A percentile compares a stretch with the other conserved stretches of the same genome.
Evolutionary conservation across 192 early-diverging fungal species (phyloP).

Genomic region (Coemansia sp.): DNA sequence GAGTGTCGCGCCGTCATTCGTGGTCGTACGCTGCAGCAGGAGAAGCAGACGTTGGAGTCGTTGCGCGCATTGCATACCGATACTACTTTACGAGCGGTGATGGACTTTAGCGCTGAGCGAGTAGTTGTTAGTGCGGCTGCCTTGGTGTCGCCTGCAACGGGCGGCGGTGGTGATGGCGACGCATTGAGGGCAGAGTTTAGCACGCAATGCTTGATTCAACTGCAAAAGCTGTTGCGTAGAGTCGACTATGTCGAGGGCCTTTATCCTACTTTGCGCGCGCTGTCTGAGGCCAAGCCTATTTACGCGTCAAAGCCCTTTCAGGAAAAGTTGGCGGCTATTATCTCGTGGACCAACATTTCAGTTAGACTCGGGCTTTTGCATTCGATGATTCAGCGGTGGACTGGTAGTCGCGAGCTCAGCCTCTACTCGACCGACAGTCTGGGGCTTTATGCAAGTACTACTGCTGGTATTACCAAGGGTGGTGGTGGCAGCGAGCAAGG

Average conservation of each 20-base stretch:
- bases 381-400: constrained; percentile 82
- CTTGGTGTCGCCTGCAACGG: neutral
- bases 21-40: constrained; percentile 63
- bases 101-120: constrained; percentile 63
- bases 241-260: constrained; percentile 80
- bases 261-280: constrained; percentile 69
- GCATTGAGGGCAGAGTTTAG: constrained; percentile 29
- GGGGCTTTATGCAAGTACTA: constrained; percentile 25
- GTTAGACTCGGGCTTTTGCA: constrained; percentile 71
- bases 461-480: constrained; percentile 27
- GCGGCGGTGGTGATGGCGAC: neutral
- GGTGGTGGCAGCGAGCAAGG: neutral
- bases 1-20: constrained; percentile 69
- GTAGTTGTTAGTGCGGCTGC: constrained; percentile 8
- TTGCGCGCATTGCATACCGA: constrained; percentile 51
- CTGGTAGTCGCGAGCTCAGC: constrained; percentile 62
- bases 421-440: constrained; percentile 29
- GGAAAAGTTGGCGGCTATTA: constrained; percentile 70
- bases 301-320: constrained; percentile 74
- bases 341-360: constrained; percentile 75
- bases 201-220: constrained; percentile 58
- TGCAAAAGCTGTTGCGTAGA: constrained; percentile 69
- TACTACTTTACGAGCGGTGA: constrained; percentile 57
- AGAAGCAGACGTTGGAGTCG: constrained; percentile 69
- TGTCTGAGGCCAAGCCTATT: constrained; percentile 64